Percentiles rank a stretch among this genome's conserved stretches.
These are phyloP conservation scores for Microthyrium microscopicum DNA, from an alignment of 2,329 filamentous ascomycete genomes.

Conservation along the genomic window DNA sequence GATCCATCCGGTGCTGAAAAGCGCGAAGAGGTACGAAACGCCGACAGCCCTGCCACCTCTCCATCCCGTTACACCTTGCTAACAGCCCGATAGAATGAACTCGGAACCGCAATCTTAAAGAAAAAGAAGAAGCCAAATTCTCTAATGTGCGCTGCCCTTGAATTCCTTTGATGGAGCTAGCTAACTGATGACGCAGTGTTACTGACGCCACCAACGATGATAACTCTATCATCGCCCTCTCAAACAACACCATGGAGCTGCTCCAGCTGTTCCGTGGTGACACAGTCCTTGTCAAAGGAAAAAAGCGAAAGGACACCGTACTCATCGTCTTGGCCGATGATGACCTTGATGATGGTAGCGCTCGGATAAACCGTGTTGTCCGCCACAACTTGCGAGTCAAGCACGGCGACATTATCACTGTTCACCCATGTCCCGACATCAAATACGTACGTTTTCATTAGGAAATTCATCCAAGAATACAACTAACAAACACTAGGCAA, in stretches of 20 bases:
- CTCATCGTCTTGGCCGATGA: constrained; percentile 95
- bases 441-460: constrained; percentile 71
- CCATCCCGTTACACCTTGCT: constrained; percentile 13
- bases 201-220: constrained; percentile 98
- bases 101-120: constrained; percentile 90
- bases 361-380: constrained; percentile 94
- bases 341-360: constrained; percentile 92
- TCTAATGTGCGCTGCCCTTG: constrained; percentile 54
- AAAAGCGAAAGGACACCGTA: constrained; percentile 99
- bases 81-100: constrained; percentile 59
- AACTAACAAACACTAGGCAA: constrained; percentile 47
- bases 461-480: constrained; percentile 7
- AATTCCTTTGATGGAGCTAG: constrained; percentile 3
- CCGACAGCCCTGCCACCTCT: constrained; percentile 5
- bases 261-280: constrained; percentile 97
- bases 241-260: constrained; percentile 97
- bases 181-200: constrained; percentile 46
- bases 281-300: constrained; percentile 94
- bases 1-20: constrained; percentile 78
- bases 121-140: constrained; percentile 99
- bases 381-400: constrained; percentile 97
- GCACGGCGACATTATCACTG: constrained; percentile 93
- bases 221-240: constrained; percentile 97
- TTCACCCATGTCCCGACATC: constrained; percentile 96
- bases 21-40: constrained; percentile 45